Evolutionary conservation across 2,329 filamentous ascomycete genomes (phyloP).

Genomic region (Monilinia fructigena): DNA sequence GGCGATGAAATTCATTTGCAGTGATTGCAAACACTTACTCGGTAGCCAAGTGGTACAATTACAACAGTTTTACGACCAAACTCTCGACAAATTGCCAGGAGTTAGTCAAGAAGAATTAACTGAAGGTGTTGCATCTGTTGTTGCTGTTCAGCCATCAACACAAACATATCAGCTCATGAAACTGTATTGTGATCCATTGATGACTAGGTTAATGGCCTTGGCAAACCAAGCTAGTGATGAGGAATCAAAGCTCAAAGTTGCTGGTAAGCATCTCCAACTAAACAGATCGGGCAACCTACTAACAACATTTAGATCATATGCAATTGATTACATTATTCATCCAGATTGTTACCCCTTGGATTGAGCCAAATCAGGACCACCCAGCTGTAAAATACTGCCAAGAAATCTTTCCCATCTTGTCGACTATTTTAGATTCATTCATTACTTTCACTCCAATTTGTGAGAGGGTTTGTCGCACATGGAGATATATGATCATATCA

Average conservation of each 20-base stretch:
- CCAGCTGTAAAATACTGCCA: constrained; percentile 95
- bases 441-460: constrained; percentile 82
- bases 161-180: constrained; percentile 85
- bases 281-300: constrained; percentile 12
- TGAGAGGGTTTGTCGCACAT: constrained; percentile 90
- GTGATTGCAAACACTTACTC: constrained; percentile 85
- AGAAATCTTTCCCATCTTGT: constrained; percentile 85
- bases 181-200: constrained; percentile 87
- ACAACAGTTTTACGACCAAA: constrained; percentile 87
- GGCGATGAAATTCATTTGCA: constrained; percentile 95
- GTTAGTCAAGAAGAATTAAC: constrained; percentile 94
- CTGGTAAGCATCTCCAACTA: constrained; percentile 54
- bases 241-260: constrained; percentile 78
- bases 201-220: constrained; percentile 79
- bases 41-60: constrained; percentile 81
- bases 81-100: constrained; percentile 80
- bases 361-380: constrained; percentile 71
- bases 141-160: constrained; percentile 77
- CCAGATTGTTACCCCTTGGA: constrained; percentile 71
- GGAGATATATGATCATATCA: constrained; percentile 95
- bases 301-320: constrained; percentile 64
- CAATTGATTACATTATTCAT: constrained; percentile 91
- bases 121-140: constrained; percentile 88
- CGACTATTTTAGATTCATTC: constrained; percentile 85
- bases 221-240: constrained; percentile 84